These are phyloP conservation scores for Boletus rubropictus DNA, from an alignment of 768 basidiomycete genomes.

Conservation along the genomic window DNA sequence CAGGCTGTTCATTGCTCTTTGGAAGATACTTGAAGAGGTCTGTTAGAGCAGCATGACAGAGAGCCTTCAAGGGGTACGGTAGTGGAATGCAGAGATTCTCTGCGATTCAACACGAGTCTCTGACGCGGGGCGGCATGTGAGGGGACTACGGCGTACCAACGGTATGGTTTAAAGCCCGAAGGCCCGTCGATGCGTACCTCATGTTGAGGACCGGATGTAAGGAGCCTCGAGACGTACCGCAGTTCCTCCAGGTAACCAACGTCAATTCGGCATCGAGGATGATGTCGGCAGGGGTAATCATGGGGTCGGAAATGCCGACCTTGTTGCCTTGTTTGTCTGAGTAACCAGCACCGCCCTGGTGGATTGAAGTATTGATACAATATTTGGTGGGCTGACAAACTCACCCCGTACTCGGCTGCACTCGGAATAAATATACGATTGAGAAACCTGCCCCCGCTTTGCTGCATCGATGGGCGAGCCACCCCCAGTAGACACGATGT, in stretches of 20 bases:
- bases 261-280: slow-evolving; percentile 76
- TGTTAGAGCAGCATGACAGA: slow-evolving; percentile 60
- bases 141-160: slow-evolving; percentile 44
- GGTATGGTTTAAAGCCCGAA: slow-evolving; percentile 75
- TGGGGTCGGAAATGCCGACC: too few species aligned
- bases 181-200: slow-evolving; percentile 51
- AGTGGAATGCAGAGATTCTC: slow-evolving; percentile 59
- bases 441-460: slow-evolving; percentile 45
- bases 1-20: slow-evolving; percentile 52
- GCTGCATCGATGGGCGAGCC: slow-evolving; percentile 77
- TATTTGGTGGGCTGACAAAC: slow-evolving; percentile 26
- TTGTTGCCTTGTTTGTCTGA: too few species aligned
- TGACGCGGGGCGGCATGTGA: not conserved
- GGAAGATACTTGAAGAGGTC: slow-evolving; percentile 75
- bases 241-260: slow-evolving; percentile 62
- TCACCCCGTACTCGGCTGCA: too few species aligned
- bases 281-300: slow-evolving; percentile 64
- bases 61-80: slow-evolving; percentile 53
- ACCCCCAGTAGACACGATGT: slow-evolving; percentile 70
- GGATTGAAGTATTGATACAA: not conserved
- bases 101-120: not conserved
- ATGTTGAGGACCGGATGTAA: slow-evolving; percentile 7
- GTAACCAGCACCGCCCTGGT: slow-evolving; percentile 68
- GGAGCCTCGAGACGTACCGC: slow-evolving; percentile 42
- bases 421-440: slow-evolving; percentile 77